These are phyloP conservation scores for Astrephomene gubernaculifera DNA, from an alignment of 139 green algal species.

Conservation along the genomic window DNA sequence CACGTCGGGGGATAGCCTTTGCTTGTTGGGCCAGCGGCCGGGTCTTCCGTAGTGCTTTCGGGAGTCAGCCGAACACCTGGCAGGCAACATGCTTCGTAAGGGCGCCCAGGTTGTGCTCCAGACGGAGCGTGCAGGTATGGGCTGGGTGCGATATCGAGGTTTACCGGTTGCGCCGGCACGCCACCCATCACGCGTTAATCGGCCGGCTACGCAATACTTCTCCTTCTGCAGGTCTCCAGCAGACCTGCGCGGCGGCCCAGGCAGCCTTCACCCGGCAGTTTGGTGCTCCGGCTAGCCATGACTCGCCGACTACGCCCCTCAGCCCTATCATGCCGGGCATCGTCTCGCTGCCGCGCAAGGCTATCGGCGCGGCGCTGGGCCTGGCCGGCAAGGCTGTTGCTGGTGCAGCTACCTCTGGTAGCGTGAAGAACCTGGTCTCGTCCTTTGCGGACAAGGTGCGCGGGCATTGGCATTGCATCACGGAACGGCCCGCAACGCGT, in stretches of 20 bases:
- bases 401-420: conserved; percentile 47
- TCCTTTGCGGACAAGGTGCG: conserved; percentile 54
- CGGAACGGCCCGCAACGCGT: too few relatives aligned
- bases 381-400: conserved; percentile 52
- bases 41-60: not conserved
- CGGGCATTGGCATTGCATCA: not conserved
- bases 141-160: not conserved
- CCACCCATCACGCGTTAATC: not conserved
- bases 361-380: conserved; percentile 39
- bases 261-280: conserved; percentile 23
- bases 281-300: conserved; percentile 21
- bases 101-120: conserved; percentile 19
- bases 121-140: conserved; percentile 36
- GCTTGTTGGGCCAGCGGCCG: not conserved
- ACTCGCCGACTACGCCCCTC: conserved; percentile 52
- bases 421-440: conserved; percentile 48
- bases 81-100: conserved; percentile 35
- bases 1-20: too few relatives aligned
- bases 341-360: conserved; percentile 54
- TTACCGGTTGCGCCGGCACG: conserved; percentile 3
- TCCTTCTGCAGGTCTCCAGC: conserved; percentile 6
- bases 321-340: conserved; percentile 56
- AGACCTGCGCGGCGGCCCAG: conserved; percentile 28
- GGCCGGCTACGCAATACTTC: not conserved
- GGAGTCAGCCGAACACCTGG: not conserved